Base-by-base conservation (phyloP, 768 basidiomycete genomes). In the Mrakia hoshinonis region DNA sequence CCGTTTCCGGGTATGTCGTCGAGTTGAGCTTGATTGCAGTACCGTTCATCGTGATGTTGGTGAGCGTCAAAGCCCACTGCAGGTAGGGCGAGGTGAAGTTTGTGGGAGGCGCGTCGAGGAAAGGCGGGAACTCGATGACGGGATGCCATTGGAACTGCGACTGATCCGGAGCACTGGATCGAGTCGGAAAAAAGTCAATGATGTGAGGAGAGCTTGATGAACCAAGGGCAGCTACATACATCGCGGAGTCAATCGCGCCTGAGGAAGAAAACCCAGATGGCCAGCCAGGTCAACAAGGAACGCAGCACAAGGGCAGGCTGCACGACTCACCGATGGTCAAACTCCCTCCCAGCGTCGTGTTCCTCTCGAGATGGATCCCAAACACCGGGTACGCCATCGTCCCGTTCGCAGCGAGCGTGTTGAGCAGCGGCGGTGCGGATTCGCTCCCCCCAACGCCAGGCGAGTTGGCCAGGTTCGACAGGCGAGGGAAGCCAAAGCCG, bases 21-120 rank as follows among this genome's bases (percentile, higher is more conserved):
- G 77, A 74, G n/a, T 72, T 58, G 46, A 77, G 70, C 15, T 58
- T 15, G 61, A 78, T 49, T 7, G 73, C 67, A 7, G 77, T 78
- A 4, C 77, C 77, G 67, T 79, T 79, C 58, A 79, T 48, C 67
- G 76, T 75, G 51, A 79, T 51, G 51, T 74, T 74, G 7, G 65
- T 62, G 15, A 79, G 73, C 11, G 73, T 58, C 13, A 78, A 46
- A 4, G 77, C 66, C 78, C 78, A 79, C 67, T 75, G 75, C 10
- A 76, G 71, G 67, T 74, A 75, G 0, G 69, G 61, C 11, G 69
- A 70, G 3, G 69, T 70, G 15, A 11, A 62, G 51, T 70, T 70
- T 4, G 61, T 20, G 0, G 49, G 48, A 18, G 61, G 13, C 7
- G 69, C 62, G 26, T 39, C 12, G n/a, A 34, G 24, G 69, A 70